Percentiles rank a stretch among this genome's conserved stretches.
Conservation (phyloP, 257 asterid genomes). For the Cruciata laevipes region DNA sequence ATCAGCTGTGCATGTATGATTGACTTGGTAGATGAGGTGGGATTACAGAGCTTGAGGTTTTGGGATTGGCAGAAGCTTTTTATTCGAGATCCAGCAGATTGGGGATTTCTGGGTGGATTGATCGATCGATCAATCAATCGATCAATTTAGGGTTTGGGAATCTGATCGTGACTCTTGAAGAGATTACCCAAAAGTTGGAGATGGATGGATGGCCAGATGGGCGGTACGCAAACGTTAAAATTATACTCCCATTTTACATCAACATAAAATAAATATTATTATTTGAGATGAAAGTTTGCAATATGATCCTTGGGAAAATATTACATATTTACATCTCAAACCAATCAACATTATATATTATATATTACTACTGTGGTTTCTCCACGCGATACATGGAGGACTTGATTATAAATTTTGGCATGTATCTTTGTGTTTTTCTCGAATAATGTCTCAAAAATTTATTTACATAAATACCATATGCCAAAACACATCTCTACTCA, state of each 20-base stretch:
- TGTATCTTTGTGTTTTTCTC: too few relatives aligned
- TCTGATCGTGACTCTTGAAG: not conserved
- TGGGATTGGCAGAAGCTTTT: not conserved
- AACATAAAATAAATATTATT: too few relatives aligned
- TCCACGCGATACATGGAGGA: too few relatives aligned
- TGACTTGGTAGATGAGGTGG: not conserved
- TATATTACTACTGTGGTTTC: too few relatives aligned
- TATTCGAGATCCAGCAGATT: not conserved
- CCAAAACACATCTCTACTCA: too few relatives aligned
- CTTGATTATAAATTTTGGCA: too few relatives aligned
- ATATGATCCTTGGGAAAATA: not conserved
- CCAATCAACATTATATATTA: too few relatives aligned
- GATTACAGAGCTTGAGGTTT: not conserved
- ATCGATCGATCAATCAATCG: constrained; percentile 14
- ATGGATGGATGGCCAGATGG: not conserved
- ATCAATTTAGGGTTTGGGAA: constrained; percentile 13
- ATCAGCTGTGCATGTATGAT: not conserved
- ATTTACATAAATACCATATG: too few relatives aligned
- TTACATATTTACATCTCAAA: too few relatives aligned
- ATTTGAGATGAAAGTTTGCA: not conserved
- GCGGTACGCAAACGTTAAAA: not conserved
- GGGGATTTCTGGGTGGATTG: constrained; percentile 1
- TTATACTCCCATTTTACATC: not conserved
- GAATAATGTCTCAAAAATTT: too few relatives aligned
- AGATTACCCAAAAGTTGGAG: constrained; percentile 4